These are phyloP conservation scores for Dittrichia graveolens DNA, from an alignment of 129 eudicot genomes.

Conservation along the genomic window DNA sequence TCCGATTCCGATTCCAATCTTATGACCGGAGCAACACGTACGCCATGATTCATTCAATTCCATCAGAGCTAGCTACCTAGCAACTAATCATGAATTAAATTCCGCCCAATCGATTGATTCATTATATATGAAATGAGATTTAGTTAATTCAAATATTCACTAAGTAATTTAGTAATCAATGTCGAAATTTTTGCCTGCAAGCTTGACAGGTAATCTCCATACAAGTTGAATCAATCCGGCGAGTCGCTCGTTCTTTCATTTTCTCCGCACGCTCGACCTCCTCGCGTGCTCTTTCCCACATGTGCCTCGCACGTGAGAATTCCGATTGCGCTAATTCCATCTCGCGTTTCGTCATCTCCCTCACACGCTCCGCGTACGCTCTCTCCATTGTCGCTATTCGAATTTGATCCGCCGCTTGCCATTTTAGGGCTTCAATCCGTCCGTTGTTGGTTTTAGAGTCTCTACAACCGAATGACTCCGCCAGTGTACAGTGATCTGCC, in stretches of 20 bases:
- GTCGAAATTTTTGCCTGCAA: conserved; percentile 84
- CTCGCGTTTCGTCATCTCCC: conserved; percentile 75
- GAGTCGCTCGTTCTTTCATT: conserved; percentile 60
- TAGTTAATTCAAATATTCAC: background rate
- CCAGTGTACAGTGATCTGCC: conserved; percentile 20
- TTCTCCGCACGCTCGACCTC: conserved; percentile 71
- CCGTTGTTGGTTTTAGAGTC: conserved; percentile 27
- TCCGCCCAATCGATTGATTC: background rate
- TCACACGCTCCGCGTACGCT: conserved; percentile 87
- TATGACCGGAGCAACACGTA: conserved; percentile 9
- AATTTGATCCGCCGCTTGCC: conserved; percentile 89
- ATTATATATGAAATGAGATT: background rate
- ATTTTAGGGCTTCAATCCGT: conserved; percentile 57
- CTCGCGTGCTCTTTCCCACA: conserved; percentile 86
- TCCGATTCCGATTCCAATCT: conserved; percentile 27
- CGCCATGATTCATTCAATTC: too few species aligned
- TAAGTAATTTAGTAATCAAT: background rate
- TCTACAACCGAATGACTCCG: conserved; percentile 4
- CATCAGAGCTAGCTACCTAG: too few species aligned
- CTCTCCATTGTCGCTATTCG: conserved; percentile 81
- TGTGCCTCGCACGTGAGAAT: conserved; percentile 68
- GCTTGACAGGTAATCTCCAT: conserved; percentile 89
- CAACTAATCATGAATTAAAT: background rate
- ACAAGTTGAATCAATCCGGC: conserved; percentile 53
- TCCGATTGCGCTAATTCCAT: conserved; percentile 84